These are phyloP conservation scores for Leavenworthia alabamica DNA, from an alignment of 345 rosid genomes.

Conservation along the genomic window DNA sequence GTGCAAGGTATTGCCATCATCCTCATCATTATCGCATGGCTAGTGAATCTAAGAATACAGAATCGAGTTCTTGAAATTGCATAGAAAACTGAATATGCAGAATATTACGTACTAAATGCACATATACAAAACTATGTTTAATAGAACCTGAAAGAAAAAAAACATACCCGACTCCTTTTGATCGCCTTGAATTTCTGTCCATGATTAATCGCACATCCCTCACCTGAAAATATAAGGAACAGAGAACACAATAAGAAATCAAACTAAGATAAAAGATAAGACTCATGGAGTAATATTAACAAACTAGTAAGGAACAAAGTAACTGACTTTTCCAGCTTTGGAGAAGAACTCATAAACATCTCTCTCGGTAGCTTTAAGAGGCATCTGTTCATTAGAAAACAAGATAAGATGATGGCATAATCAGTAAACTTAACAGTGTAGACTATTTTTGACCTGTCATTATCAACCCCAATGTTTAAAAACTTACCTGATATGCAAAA, in stretches of 20 bases:
- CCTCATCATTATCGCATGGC: constrained; percentile 97
- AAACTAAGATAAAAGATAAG: neutral
- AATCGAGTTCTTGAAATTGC: constrained; percentile 66
- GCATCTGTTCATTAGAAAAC: constrained; percentile 56
- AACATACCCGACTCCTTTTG: constrained; percentile 98
- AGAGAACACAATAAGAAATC: constrained; percentile 2
- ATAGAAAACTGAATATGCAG: constrained; percentile 33
- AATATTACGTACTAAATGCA: constrained; percentile 39
- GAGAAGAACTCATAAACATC: constrained; percentile 93
- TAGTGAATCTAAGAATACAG: constrained; percentile 94
- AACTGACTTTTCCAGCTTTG: constrained; percentile 83
- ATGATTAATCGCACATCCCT: constrained; percentile 95
- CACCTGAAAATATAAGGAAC: constrained; percentile 50
- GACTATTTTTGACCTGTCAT: neutral
- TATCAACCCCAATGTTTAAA: neutral
- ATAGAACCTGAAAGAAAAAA: constrained; percentile 3
- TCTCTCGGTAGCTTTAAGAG: constrained; percentile 85
- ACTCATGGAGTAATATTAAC: neutral
- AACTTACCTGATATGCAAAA: constrained; percentile 82
- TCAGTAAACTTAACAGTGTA: neutral
- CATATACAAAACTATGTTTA: constrained; percentile 25
- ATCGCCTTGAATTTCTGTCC: constrained; percentile 93
- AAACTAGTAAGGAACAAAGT: neutral
- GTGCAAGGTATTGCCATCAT: constrained; percentile 90
- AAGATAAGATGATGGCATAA: neutral